Conservation (phyloP, 2,329 filamentous ascomycete genomes). For the Fusarium sp. region DNA sequence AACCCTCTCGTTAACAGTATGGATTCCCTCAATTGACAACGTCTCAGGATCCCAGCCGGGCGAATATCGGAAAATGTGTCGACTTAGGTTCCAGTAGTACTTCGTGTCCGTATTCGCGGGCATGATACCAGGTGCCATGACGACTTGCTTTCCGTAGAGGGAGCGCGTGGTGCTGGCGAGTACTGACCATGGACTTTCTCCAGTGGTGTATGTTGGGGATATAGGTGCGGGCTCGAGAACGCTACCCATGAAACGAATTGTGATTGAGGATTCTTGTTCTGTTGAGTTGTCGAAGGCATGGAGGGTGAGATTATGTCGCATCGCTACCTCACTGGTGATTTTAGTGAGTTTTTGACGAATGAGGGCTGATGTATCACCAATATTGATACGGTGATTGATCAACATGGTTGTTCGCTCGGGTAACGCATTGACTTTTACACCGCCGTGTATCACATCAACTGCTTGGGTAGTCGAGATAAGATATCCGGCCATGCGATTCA, state of each 20-base stretch:
- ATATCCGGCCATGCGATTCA: neutral
- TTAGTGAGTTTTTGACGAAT: neutral
- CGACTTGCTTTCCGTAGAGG: neutral
- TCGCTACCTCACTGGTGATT: neutral
- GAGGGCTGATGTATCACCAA: neutral
- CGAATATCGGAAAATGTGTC: neutral
- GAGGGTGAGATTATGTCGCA: neutral
- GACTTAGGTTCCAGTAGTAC: neutral
- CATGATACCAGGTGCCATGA: neutral
- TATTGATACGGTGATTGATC: neutral
- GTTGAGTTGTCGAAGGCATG: neutral
- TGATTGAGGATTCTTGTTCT: neutral
- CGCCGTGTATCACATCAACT: neutral
- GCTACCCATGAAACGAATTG: neutral
- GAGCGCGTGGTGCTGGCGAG: neutral
- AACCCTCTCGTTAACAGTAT: neutral
- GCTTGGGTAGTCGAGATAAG: neutral
- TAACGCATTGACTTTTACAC: neutral
- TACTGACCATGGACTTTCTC: neutral
- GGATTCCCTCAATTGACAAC: neutral
- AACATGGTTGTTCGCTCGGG: neutral
- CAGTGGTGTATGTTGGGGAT: neutral
- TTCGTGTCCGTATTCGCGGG: neutral
- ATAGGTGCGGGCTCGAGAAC: neutral
- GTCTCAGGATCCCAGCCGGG: neutral